Evolutionary conservation across 257 asterid genomes (phyloP).

Genomic region (Solanum pennellii): DNA sequence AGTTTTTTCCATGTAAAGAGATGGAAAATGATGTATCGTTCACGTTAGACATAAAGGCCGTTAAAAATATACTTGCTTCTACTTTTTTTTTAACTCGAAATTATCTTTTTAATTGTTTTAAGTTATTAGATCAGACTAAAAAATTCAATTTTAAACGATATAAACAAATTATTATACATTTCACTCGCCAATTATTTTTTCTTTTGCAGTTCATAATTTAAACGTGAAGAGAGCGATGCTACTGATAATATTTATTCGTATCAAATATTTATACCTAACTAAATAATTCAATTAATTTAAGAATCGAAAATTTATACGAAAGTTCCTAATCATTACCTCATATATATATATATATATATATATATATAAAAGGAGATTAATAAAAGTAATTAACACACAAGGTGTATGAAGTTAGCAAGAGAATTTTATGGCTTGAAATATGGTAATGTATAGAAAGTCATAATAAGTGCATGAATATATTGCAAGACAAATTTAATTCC

Average conservation of each 20-base stretch:
- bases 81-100: too few species aligned
- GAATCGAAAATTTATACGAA: background rate
- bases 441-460: background rate
- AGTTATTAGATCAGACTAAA: too few species aligned
- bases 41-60: background rate
- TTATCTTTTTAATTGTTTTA: too few species aligned
- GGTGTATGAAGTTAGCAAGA: background rate
- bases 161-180: too few species aligned
- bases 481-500: background rate
- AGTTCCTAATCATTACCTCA: background rate
- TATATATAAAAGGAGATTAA: background rate
- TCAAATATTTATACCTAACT: background rate
- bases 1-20: background rate
- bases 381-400: background rate
- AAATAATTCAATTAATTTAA: too few species aligned
- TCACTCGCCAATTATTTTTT: background rate
- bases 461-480: background rate
- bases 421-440: background rate
- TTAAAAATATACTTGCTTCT: background rate
- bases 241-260: background rate
- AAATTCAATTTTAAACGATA: background rate
- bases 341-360: too few species aligned
- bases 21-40: background rate
- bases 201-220: too few species aligned
- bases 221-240: background rate